Percentiles rank a stretch among this genome's conserved stretches.
Conservation (phyloP, 345 rosid species). For the Cardamine occulta region DNA sequence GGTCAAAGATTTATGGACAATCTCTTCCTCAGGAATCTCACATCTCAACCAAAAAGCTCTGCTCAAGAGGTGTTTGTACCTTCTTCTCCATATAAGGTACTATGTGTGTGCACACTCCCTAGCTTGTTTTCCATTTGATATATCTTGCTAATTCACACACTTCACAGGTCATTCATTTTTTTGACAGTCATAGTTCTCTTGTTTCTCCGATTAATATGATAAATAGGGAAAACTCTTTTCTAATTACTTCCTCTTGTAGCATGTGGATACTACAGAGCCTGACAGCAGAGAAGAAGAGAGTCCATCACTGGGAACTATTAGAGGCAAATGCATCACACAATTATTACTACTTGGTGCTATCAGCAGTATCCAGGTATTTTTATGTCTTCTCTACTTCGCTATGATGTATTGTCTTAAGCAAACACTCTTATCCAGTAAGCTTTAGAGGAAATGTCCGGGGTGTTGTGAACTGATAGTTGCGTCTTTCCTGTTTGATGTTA, state of each 20-base stretch:
- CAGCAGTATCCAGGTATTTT: slow-evolving; percentile 78
- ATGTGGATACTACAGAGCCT: slow-evolving; percentile 59
- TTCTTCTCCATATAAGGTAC: slow-evolving; percentile 82
- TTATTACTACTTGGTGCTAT: slow-evolving; percentile 82
- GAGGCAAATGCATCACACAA: slow-evolving; percentile 95
- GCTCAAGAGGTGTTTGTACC: slow-evolving; percentile 66
- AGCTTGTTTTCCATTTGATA: neutral
- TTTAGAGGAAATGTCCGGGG: slow-evolving; percentile 2
- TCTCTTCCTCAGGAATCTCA: slow-evolving; percentile 74
- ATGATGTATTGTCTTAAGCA: slow-evolving; percentile 9
- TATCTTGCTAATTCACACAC: neutral
- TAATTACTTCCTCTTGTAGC: slow-evolving; percentile 48
- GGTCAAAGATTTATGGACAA: slow-evolving; percentile 95
- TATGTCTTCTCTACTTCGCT: slow-evolving; percentile 11
- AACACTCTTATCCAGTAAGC: neutral
- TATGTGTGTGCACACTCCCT: slow-evolving; percentile 18
- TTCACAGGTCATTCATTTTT: neutral
- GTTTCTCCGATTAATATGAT: slow-evolving; percentile 9
- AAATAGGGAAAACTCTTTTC: slow-evolving; percentile 6
- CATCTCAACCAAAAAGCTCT: slow-evolving; percentile 71
- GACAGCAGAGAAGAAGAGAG: slow-evolving; percentile 73
- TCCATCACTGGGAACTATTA: slow-evolving; percentile 67
- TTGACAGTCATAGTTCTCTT: neutral
- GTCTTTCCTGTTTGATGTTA: slow-evolving; percentile 25
- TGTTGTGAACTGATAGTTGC: slow-evolving; percentile 27